Evolutionary conservation across 1,139 yeast genomes (phyloP), one percentile per base, ranked within the genome.

Genomic region (Yamadazyma conglobata): DNA sequence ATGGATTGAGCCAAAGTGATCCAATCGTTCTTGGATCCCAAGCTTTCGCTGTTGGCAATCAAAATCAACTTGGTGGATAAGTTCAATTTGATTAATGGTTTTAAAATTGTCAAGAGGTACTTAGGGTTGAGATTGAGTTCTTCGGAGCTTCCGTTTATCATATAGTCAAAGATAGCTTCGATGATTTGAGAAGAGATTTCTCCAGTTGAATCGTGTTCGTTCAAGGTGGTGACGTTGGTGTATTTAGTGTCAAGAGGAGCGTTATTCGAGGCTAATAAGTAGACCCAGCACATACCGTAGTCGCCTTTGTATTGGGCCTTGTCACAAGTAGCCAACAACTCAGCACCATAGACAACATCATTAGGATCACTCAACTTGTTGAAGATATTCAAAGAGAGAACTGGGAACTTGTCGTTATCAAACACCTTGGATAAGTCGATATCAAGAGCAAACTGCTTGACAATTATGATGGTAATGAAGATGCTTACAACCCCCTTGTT

Each of bases 1-100:
- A 36, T 69, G 32, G 75, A 63, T 46, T 82, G 77, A 25, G 79
- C 79, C 30, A 88, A 58, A 0, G 85, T 85, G 24, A 88, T 83
- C 98, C 98, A 91, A 2, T 84, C 80, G 36, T 67, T 67, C 33
- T 73, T 73, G 6, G 67, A 49, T 2, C 57, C 55, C 18, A 70
- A 56, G 4, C 40, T 49, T 2, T 56, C 43, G 40, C 74, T 77
- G 49, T 84, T 86, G 8, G 82, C 63, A 8, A 75, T 48, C 16
- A 82, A 58, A n/a, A 84, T 52, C 14, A 77, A 67, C 4, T 59
- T 49, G 59, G 30, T 66, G 55, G 8, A 52, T 38, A 1, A 34
- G 33, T 18, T 50, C 46, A 16, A 53, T 56, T 10, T 54, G 37
- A 19, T 64, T 30, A 81, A 52, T 2, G 66, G 54, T 14, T 69